Evolutionary conservation across 23 red algal species (phyloP).

Genomic region (Gracilariopsis chorda): DNA sequence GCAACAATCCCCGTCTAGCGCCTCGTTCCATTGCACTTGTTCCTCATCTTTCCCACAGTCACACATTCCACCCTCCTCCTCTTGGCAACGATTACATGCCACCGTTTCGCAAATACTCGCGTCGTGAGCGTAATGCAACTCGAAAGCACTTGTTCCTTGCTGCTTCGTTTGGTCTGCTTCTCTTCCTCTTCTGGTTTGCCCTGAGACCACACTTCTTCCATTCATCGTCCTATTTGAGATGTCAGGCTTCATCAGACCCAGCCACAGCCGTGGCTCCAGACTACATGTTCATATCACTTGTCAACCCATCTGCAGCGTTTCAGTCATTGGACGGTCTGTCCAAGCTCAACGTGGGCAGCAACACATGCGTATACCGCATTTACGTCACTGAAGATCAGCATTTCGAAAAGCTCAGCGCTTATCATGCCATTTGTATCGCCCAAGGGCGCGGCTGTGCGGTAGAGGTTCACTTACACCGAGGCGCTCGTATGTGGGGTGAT

Average conservation of each 20-base stretch:
- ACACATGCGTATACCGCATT: slow-evolving; percentile 27
- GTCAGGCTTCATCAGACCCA: neutral
- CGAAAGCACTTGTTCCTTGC: neutral
- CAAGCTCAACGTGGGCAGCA: neutral
- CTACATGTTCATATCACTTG: slow-evolving; percentile 45
- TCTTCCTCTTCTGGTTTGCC: slow-evolving; percentile 16
- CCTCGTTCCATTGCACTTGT: no score
- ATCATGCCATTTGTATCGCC: neutral
- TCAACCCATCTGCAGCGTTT: neutral
- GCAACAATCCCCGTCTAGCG: no score
- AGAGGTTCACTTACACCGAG: neutral
- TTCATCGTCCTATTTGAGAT: neutral
- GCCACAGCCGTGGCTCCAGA: neutral
- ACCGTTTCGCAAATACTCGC: neutral
- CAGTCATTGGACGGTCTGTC: slow-evolving; percentile 9
- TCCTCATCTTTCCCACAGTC: no score
- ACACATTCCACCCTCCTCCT: no score
- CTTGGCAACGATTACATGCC: no score
- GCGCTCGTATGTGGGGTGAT: slow-evolving; percentile 33
- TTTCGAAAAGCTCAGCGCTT: neutral
- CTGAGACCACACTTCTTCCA: neutral
- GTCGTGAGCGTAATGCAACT: neutral
- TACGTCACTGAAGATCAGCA: neutral
- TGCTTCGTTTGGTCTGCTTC: neutral
- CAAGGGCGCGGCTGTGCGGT: neutral